Evolutionary conservation across 2,329 filamentous ascomycete species (phyloP).

Genomic region (Tolypocladium tundrense): DNA sequence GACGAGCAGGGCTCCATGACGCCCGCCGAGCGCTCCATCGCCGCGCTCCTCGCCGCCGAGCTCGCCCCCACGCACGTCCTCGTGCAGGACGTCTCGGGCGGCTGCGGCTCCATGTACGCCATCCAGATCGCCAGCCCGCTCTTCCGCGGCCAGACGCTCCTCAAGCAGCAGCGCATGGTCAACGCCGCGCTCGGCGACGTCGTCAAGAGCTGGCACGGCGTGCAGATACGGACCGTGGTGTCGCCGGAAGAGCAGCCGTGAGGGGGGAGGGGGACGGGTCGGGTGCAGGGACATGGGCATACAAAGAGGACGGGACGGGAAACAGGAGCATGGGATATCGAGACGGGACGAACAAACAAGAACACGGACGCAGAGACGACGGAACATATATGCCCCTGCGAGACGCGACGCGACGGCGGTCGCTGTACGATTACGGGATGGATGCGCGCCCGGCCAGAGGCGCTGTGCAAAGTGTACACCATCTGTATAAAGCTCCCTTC

Average conservation of each 20-base stretch:
- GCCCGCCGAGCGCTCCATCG: constrained; percentile 49
- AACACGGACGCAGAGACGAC: background rate
- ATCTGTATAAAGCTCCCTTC: background rate
- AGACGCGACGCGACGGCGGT: background rate
- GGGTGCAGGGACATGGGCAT: background rate
- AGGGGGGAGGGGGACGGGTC: background rate
- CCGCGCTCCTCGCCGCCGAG: constrained; percentile 38
- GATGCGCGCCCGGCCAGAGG: background rate
- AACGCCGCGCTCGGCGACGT: constrained; percentile 64
- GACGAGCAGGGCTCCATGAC: constrained; percentile 19
- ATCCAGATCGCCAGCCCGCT: constrained; percentile 64
- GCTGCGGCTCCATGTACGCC: constrained; percentile 81
- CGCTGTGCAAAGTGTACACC: background rate
- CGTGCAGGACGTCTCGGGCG: constrained; percentile 73
- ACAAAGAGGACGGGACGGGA: background rate
- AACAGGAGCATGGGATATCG: no score
- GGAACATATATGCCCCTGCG: background rate
- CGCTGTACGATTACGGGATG: background rate
- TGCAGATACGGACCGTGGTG: constrained; percentile 65
- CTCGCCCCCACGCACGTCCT: constrained; percentile 42
- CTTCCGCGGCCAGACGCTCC: constrained; percentile 60
- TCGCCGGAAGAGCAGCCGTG: constrained; percentile 10
- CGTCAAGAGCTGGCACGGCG: constrained; percentile 73
- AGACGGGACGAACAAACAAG: background rate
- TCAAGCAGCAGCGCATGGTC: constrained; percentile 77